A percentile compares a stretch with the other conserved stretches of the same genome.
Evolutionary conservation across 805 yeast species (phyloP).

Genomic region (Cephaloascus albidus): DNA sequence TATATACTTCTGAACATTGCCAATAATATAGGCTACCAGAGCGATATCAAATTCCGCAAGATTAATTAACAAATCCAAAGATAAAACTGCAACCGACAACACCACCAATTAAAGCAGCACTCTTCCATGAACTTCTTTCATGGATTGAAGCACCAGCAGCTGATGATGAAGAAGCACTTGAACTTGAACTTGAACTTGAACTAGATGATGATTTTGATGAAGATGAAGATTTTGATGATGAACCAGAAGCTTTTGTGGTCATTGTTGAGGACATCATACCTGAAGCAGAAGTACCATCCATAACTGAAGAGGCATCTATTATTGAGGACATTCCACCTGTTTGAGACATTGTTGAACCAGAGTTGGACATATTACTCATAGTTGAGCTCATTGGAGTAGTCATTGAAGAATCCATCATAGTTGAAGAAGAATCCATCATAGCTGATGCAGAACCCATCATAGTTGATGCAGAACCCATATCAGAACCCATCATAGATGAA

Average conservation of each 20-base stretch:
- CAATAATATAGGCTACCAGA: too few relatives aligned
- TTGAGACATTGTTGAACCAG: slow-evolving; percentile 6
- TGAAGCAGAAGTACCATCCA: slow-evolving; percentile 4
- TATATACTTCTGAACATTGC: too few relatives aligned
- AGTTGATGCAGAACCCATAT: slow-evolving; percentile 8
- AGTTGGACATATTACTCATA: slow-evolving; percentile 4
- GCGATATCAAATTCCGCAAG: too few relatives aligned
- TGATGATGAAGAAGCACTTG: slow-evolving; percentile 6
- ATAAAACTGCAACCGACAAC: slow-evolving; percentile 25
- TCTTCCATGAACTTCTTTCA: slow-evolving; percentile 24
- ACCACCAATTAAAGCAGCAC: slow-evolving; percentile 23
- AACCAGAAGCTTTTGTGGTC: background rate
- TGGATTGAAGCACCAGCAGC: slow-evolving; percentile 8
- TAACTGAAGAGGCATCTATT: slow-evolving; percentile 4
- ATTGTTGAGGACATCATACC: slow-evolving; percentile 1
- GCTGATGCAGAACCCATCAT: slow-evolving; percentile 9
- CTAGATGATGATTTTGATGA: slow-evolving; percentile 5
- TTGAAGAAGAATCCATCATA: background rate
- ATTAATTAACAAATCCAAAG: too few relatives aligned
- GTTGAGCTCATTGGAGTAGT: background rate
- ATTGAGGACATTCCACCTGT: slow-evolving; percentile 6
- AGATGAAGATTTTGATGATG: slow-evolving; percentile 2
- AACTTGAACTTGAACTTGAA: slow-evolving; percentile 7
- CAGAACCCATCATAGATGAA: slow-evolving; percentile 5
- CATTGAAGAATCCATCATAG: background rate